Conservation (phyloP, 306 rosid genomes). For the Fragaria nilgerrensis region DNA sequence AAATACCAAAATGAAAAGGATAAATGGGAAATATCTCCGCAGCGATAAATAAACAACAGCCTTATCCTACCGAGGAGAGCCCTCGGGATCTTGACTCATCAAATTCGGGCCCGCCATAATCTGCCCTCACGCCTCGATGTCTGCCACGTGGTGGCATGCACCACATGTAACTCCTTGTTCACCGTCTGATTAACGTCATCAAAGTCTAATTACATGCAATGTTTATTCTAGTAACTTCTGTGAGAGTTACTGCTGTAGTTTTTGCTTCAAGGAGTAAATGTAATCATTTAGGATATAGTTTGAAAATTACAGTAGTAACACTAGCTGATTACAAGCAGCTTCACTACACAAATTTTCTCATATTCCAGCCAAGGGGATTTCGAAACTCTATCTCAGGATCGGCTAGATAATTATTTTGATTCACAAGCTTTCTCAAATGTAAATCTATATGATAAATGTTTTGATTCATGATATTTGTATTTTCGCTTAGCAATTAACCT, state of each 20-base stretch:
- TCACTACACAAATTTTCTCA: too few relatives aligned
- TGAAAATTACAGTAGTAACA: background rate
- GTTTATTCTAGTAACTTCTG: background rate
- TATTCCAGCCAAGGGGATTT: too few relatives aligned
- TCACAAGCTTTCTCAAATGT: too few relatives aligned
- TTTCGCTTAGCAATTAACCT: too few relatives aligned
- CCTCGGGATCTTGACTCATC: conserved; percentile 41
- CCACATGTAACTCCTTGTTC: background rate
- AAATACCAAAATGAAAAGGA: background rate
- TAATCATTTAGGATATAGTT: background rate
- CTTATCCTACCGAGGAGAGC: conserved; percentile 33
- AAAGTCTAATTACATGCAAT: background rate
- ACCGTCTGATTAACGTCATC: background rate
- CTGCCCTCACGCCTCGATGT: conserved; percentile 26
- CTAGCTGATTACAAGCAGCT: background rate
- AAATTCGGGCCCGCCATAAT: background rate
- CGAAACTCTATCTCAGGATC: too few relatives aligned
- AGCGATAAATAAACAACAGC: conserved; percentile 14
- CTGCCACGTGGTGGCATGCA: conserved; percentile 44
- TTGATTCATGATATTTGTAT: too few relatives aligned
- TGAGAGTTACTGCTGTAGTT: background rate
- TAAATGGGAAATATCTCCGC: background rate
- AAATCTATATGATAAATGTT: too few relatives aligned
- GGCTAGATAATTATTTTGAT: too few relatives aligned
- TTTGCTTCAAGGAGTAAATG: background rate